Percentiles rank a stretch among this genome's conserved stretches.
Conservation (phyloP, 768 basidiomycete species). For the Suillus tomentosus region DNA sequence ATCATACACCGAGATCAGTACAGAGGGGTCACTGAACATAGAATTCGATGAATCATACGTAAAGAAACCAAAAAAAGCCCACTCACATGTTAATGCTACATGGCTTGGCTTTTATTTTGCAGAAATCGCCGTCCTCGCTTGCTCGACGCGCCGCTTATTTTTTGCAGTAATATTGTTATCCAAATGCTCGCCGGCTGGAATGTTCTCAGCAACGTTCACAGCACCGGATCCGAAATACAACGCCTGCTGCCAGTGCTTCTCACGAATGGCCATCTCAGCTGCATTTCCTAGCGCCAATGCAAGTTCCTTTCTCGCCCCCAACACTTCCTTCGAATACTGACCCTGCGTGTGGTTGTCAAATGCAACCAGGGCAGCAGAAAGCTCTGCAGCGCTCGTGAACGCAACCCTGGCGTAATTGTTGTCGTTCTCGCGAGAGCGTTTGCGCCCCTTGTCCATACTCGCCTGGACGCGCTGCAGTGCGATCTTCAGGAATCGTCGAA, state of each 20-base stretch:
- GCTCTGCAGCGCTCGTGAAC: conserved; percentile 34
- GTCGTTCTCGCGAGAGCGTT: conserved; percentile 18
- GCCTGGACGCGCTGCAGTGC: conserved; percentile 23
- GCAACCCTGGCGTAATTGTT: conserved; percentile 25
- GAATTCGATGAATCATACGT: neutral
- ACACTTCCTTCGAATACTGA: conserved; percentile 21
- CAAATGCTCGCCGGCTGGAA: conserved; percentile 20
- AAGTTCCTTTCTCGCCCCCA: conserved; percentile 29
- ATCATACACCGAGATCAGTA: neutral
- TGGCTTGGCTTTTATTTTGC: neutral
- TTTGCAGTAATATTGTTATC: conserved; percentile 21
- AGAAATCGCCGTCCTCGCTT: conserved; percentile 11
- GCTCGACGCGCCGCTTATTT: conserved; percentile 27
- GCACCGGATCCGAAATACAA: conserved; percentile 29
- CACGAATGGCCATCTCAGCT: conserved; percentile 37
- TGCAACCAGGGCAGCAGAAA: conserved; percentile 33
- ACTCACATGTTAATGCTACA: neutral
- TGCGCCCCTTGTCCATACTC: conserved; percentile 26
- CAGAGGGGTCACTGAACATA: neutral
- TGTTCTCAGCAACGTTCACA: conserved; percentile 21
- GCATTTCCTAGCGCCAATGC: conserved; percentile 37
- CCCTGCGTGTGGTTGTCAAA: conserved; percentile 33
- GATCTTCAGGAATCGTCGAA: conserved; percentile 26
- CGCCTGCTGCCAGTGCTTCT: conserved; percentile 23
- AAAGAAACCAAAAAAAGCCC: neutral